Conservation (phyloP, 495 filamentous ascomycete species). For the Neurospora terricola region DNA sequence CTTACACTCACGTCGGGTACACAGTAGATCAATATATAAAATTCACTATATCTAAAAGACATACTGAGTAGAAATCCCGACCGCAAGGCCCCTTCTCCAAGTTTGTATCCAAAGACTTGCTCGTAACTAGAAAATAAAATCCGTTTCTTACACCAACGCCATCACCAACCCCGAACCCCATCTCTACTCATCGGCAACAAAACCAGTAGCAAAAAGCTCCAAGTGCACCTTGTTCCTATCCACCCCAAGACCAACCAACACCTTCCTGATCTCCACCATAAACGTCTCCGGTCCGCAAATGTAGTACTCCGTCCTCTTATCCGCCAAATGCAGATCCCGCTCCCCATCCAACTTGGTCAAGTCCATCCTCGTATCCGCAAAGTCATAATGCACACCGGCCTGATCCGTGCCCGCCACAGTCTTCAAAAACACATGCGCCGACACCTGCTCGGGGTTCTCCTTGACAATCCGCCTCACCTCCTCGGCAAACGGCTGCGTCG, state of each 20-base stretch:
- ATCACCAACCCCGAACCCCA: background rate
- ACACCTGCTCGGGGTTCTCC: slow-evolving; percentile 29
- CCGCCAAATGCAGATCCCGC: slow-evolving; percentile 43
- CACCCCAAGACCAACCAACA: slow-evolving; percentile 44
- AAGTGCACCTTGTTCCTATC: slow-evolving; percentile 45
- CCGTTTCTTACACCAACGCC: background rate
- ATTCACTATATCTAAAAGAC: background rate
- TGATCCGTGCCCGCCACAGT: slow-evolving; percentile 33
- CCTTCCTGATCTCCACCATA: slow-evolving; percentile 47
- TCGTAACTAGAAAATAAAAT: background rate
- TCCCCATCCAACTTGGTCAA: slow-evolving; percentile 39
- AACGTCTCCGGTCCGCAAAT: slow-evolving; percentile 58
- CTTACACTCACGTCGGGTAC: no score
- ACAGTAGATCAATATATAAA: background rate
- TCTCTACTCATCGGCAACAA: slow-evolving; percentile 14
- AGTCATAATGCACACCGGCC: slow-evolving; percentile 45
- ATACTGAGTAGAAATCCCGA: background rate
- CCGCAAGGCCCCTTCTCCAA: background rate
- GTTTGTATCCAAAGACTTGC: background rate
- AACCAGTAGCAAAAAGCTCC: slow-evolving; percentile 60
- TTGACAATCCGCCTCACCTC: slow-evolving; percentile 40
- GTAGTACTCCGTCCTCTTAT: slow-evolving; percentile 49
- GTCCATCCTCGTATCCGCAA: slow-evolving; percentile 41
- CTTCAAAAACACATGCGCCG: slow-evolving; percentile 32
- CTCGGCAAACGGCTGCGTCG: slow-evolving; percentile 41